Conservation (phyloP, 2,329 filamentous ascomycete genomes). For the Phaeosphaeriaceae sp. region DNA sequence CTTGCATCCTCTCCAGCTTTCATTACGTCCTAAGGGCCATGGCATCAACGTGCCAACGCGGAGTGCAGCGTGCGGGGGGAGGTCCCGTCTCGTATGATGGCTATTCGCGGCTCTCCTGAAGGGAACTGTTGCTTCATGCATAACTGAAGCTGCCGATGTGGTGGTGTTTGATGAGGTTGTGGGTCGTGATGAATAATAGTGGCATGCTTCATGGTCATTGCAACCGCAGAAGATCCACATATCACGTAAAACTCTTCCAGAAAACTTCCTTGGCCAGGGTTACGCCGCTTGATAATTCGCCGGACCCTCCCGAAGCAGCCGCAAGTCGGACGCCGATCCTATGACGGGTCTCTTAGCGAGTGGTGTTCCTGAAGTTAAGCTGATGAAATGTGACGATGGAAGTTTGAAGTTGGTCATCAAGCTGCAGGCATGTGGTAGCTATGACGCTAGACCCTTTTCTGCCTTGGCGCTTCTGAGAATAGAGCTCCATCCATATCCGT, state of each 20-base stretch:
- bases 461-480: background rate
- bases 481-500: too few relatives aligned
- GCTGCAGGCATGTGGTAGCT: too few relatives aligned
- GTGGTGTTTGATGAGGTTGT: slow-evolving; percentile 29
- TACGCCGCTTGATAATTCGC: slow-evolving; percentile 25
- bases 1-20: slow-evolving; percentile 11
- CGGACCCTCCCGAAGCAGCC: slow-evolving; percentile 19
- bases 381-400: background rate
- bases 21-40: slow-evolving; percentile 6
- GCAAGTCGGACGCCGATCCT: slow-evolving; percentile 17
- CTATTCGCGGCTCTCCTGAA: slow-evolving; percentile 23
- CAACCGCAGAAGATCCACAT: slow-evolving; percentile 34
- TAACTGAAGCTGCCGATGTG: slow-evolving; percentile 12
- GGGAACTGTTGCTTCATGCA: slow-evolving; percentile 10
- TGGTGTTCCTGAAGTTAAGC: background rate
- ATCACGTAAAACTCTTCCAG: slow-evolving; percentile 40
- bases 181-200: slow-evolving; percentile 40
- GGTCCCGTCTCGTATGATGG: slow-evolving; percentile 14
- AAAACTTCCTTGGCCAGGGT: slow-evolving; percentile 30
- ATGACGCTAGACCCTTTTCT: background rate
- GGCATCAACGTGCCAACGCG: slow-evolving; percentile 19
- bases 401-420: background rate
- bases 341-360: slow-evolving; percentile 10
- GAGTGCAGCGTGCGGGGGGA: slow-evolving; percentile 36
- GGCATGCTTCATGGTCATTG: slow-evolving; percentile 22